Evolutionary conservation across 148 eudicot species (phyloP), one percentile per base, ranked within the genome.

Genomic region (Dianthus caryophyllus): DNA sequence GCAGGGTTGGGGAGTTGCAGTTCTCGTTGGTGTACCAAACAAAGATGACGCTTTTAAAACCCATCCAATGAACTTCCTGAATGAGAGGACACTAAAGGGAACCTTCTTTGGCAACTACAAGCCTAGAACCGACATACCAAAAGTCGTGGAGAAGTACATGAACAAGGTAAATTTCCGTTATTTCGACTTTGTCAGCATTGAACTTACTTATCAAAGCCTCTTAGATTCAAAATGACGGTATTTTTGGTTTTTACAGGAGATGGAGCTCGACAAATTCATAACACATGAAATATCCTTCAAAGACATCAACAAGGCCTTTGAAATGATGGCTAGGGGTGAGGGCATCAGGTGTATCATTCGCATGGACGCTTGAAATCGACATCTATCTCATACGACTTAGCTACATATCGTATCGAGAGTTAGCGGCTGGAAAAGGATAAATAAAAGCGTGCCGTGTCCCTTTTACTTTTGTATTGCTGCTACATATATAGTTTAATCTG

Each of bases 241-340:
- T 21, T 8, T 61, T 22, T 25, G 22, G n/a, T 31, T 43, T 29
- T n/a, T 49, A 31, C 39, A 75, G 79, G 85, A 82, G 38, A 33
- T 82, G 26, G 85, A 82, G 64, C 57, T 84, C 47, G 89, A 80
- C 59, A 85, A 85, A 63, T 80, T 85, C 73, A 80, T 85, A 26
- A 82, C 89, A 22, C 89, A 85, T 53, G 82, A 85, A 66, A 71
- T 80, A 16, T 7, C 76, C 0, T 82, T 85, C 26, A 25, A 65
- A 15, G 88, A 85, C 67, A 85, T 85, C 64, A 85, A 85, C 79
- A 82, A 82, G 83, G 89, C 89, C 0, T 85, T 85, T 7, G 89
- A 85, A 1, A 43, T 64, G 20, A 82, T 85, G 89, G 55, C 79
- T 11, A 78, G 59, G 41, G 86, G 89, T 5, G 84, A 80, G 8